phyloP scores from a whole-genome alignment of 2,329 filamentous ascomycete genomes.

The Aspergillus novofumigatus region DNA sequence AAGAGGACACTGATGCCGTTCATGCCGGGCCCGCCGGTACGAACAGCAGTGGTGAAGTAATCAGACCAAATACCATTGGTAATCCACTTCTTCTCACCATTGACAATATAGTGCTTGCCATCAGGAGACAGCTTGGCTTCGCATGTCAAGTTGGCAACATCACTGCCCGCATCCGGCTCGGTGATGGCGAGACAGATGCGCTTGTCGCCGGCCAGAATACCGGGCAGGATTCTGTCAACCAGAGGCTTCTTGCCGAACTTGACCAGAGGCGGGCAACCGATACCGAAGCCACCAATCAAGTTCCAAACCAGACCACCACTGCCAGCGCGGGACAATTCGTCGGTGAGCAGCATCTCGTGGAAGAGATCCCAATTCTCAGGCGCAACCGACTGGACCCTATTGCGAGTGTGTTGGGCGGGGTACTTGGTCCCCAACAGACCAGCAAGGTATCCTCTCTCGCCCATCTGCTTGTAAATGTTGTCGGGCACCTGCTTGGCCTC shows the following conservation, averaged over 20 bases:
- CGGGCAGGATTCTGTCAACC: constrained; percentile 82
- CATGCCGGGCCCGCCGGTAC: constrained; percentile 86
- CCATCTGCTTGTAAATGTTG: constrained; percentile 92
- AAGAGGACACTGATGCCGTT: constrained; percentile 86
- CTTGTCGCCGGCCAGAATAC: constrained; percentile 87
- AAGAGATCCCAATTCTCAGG: constrained; percentile 96
- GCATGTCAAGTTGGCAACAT: constrained; percentile 92
- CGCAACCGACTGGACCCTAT: constrained; percentile 70
- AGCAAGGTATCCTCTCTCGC: constrained; percentile 83
- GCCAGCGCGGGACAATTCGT: constrained; percentile 83
- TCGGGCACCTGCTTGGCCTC: constrained; percentile 87
- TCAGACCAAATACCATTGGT: constrained; percentile 96
- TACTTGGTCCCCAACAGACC: constrained; percentile 79
- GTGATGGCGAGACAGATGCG: constrained; percentile 97
- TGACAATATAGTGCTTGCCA: constrained; percentile 98
- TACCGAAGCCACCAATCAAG: constrained; percentile 91
- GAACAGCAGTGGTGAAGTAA: constrained; percentile 96
- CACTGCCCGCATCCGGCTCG: constrained; percentile 89
- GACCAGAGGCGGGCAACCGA: constrained; percentile 84
- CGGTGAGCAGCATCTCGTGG: constrained; percentile 93
- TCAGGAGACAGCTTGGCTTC: constrained; percentile 93
- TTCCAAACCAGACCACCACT: constrained; percentile 97
- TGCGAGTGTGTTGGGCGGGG: constrained; percentile 68
- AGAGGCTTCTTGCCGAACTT: constrained; percentile 86
- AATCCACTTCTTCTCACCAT: constrained; percentile 99